phyloP scores from a whole-genome alignment of 1,284 basidiomycete species.

The Pyrrhoderma noxium region DNA sequence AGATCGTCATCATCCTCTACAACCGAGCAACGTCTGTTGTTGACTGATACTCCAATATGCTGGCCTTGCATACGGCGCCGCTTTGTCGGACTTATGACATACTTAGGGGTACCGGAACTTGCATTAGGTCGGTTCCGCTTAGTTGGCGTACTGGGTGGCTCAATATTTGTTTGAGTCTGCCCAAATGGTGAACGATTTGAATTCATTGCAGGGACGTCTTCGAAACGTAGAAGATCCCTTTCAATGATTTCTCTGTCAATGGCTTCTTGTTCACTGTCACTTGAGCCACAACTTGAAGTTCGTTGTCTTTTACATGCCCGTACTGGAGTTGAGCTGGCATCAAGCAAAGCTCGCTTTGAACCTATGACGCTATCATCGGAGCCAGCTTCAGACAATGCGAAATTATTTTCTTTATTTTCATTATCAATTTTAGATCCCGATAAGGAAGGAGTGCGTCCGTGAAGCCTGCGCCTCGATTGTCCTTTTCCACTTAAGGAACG shows the following conservation, averaged over 20 bases:
- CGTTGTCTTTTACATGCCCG: slow-evolving; percentile 9
- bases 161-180: not conserved
- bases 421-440: slow-evolving; percentile 3
- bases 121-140: slow-evolving; percentile 3
- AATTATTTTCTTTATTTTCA: slow-evolving; percentile 13
- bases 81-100: not conserved
- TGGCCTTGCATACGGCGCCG: not conserved
- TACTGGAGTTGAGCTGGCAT: slow-evolving; percentile 5
- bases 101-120: not conserved
- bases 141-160: slow-evolving; percentile 1
- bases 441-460: not conserved
- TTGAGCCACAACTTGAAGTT: slow-evolving; percentile 1
- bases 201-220: not conserved
- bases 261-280: slow-evolving; percentile 13
- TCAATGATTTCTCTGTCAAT: slow-evolving; percentile 1
- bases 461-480: not conserved
- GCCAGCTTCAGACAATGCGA: not conserved
- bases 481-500: no score
- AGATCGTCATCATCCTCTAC: slow-evolving; percentile 11
- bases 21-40: not conserved
- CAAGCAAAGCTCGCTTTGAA: slow-evolving; percentile 8
- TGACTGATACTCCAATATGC: not conserved
- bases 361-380: slow-evolving; percentile 1
- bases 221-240: not conserved
- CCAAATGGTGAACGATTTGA: slow-evolving; percentile 1